phyloP scores from a whole-genome alignment of 345 rosid species.

The Garcia nutans region DNA sequence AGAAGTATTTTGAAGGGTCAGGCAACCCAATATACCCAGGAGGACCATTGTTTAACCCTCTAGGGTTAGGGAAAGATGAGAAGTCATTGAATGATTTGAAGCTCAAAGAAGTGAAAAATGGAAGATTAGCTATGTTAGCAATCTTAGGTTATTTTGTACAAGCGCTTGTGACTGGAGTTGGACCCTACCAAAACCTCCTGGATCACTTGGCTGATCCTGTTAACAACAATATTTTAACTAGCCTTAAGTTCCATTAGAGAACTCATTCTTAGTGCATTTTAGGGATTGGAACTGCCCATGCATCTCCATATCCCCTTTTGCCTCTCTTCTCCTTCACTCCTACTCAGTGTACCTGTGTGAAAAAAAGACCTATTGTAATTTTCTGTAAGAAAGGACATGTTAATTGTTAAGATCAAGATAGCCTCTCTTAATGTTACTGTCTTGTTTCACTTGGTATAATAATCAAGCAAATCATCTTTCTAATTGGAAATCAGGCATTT shows the following conservation, averaged over 20 bases:
- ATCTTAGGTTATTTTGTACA: slow-evolving; percentile 77
- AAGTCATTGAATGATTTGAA: slow-evolving; percentile 84
- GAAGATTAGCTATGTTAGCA: slow-evolving; percentile 90
- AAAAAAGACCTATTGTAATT: slow-evolving; percentile 38
- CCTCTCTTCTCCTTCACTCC: slow-evolving; percentile 14
- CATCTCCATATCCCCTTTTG: not conserved
- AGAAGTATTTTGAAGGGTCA: slow-evolving; percentile 79
- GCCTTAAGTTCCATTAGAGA: slow-evolving; percentile 85
- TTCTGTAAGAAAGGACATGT: slow-evolving; percentile 39
- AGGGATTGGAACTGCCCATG: not conserved
- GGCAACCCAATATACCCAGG: slow-evolving; percentile 91
- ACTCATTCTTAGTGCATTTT: not conserved
- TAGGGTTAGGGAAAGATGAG: slow-evolving; percentile 87
- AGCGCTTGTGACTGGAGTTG: slow-evolving; percentile 81
- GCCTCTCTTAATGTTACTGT: slow-evolving; percentile 2
- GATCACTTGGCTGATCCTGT: slow-evolving; percentile 94
- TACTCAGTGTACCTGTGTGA: slow-evolving; percentile 42
- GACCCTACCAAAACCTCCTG: slow-evolving; percentile 92
- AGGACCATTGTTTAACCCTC: slow-evolving; percentile 93
- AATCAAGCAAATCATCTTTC: not conserved
- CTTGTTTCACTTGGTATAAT: not conserved
- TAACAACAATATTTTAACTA: slow-evolving; percentile 91
- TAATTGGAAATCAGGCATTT: no score
- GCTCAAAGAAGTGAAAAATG: slow-evolving; percentile 95
- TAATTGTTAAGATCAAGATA: slow-evolving; percentile 24